Base-by-base conservation (phyloP, 2,329 filamentous ascomycete species). In the Fusarium sp. region DNA sequence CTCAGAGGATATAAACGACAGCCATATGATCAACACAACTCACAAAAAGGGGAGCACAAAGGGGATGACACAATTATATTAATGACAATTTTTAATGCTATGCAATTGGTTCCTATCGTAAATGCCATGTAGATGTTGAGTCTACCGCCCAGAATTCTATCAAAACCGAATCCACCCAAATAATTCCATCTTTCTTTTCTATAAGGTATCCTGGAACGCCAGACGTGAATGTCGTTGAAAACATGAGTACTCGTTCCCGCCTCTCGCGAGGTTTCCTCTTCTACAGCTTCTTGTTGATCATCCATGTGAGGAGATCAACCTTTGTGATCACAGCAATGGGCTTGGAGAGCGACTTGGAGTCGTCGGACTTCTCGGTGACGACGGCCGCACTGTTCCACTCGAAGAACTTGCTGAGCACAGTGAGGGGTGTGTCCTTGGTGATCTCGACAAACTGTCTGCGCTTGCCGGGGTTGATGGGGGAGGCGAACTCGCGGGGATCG, bases 381-480 rank as follows among this genome's bases (percentile, higher is more conserved):
- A 99, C 89, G 0, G 96, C 96, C 1, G 96, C 95, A 71, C 92
- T 96, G 81, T 99, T 98, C 94, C 96, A 98, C 82, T 98, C 94
- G 70, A 98, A 93, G 82, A 99, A 99, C 75, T 92, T 90, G 83
- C 93, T 95, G 54, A 99, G 85, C 44, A 92, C 90, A 46, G 87
- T 88, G 39, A 99, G 84, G 5, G 92, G 91, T 2, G 96, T 99
- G 70, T 97, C 92, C 77, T 92, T 84, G 8, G 96, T 98, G 76
- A 99, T 97, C 81, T 98, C 92, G 50, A 98, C 92, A 80, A 97
- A 99, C 76, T 92, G 89, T 60, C 90, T 85, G 79, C 87, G 87
- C 66, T 79, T 79, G 58, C 74, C 78, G 22, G 75, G 73, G 63
- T 80, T 75, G 46, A 75, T 74, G 37, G 77, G 74, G 17, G 78